Evolutionary conservation across 495 filamentous ascomycete genomes (phyloP), one percentile per base, ranked within the genome.

Genomic region (Evansstolkia leycettana): DNA sequence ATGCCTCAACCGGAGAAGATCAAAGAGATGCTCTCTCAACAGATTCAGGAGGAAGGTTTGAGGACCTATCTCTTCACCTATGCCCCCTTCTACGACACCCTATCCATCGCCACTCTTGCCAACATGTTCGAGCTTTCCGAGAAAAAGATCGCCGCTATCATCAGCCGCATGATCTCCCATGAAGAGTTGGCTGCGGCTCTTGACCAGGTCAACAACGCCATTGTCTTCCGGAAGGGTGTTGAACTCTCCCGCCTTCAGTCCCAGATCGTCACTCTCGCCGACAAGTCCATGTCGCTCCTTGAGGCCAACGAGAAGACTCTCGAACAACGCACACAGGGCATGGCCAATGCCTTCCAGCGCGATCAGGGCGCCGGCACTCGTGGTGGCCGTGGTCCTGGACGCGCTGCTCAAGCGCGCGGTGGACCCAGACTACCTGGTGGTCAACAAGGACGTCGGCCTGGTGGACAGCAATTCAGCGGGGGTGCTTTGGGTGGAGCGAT

Each of bases 21-120:
- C 67, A 96, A 96, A 78, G 64, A 73, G 35, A 94, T 96, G 89
- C 80, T 99, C 18, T 81, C 86, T 18, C 83, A 84, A 54, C 90
- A 96, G 67, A 94, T 94, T 45, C 92, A 99, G 62, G 90, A 96
- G 57, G 92, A 96, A 67, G 90, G 90, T 39, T 74, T 99, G 34
- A 75, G 92, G 37, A 99, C 90, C 34, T 99, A 99, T 61, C 84
- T 99, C 47, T 96, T 99, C 74, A 99, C 90, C 35, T 99, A 99
- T 60, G 90, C 90, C 28, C 90, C 90, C 33, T 99, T 89, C 72
- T 99, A 99, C 67, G 90, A 96, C 60, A 99, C 90, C 23, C 75
- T 99, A 34, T 78, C 85, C 41, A 69, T 96, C 51, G 64, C 67
- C 41, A 86, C 85, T 1, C 71, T 99, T 36, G 80, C 85, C 31